Evolutionary conservation across 495 filamentous ascomycete species (phyloP).

Genomic region (Penicillium desertorum): DNA sequence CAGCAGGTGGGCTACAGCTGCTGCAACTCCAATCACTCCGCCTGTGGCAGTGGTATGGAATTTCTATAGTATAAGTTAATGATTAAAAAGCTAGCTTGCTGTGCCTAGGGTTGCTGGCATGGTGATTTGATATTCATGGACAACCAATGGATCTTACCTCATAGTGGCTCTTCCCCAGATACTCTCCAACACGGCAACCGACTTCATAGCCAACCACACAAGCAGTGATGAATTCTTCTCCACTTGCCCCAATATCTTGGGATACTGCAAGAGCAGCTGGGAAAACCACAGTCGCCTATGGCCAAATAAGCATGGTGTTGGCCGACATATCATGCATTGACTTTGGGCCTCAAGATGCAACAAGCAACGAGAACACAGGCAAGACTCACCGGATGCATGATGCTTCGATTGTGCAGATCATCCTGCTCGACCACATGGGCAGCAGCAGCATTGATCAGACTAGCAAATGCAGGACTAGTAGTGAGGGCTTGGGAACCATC

Average conservation of each 20-base stretch:
- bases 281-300: slow-evolving; percentile 37
- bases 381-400: slow-evolving; percentile 38
- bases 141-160: slow-evolving; percentile 22
- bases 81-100: background rate
- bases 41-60: slow-evolving; percentile 39
- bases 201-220: slow-evolving; percentile 42
- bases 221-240: slow-evolving; percentile 36
- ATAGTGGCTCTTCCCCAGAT: slow-evolving; percentile 36
- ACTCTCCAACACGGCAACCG: slow-evolving; percentile 36
- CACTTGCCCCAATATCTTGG: slow-evolving; percentile 32
- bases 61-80: slow-evolving; percentile 21
- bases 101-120: background rate
- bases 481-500: slow-evolving; percentile 26
- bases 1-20: slow-evolving; percentile 30
- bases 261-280: slow-evolving; percentile 38
- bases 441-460: slow-evolving; percentile 36
- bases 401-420: slow-evolving; percentile 42
- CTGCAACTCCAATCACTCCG: slow-evolving; percentile 37
- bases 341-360: background rate
- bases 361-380: background rate
- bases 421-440: slow-evolving; percentile 43
- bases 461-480: slow-evolving; percentile 36
- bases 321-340: background rate
- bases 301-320: background rate
- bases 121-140: background rate